Evolutionary conservation across 2,329 filamentous ascomycete genomes (phyloP).

Genomic region (Penicillium sp.): DNA sequence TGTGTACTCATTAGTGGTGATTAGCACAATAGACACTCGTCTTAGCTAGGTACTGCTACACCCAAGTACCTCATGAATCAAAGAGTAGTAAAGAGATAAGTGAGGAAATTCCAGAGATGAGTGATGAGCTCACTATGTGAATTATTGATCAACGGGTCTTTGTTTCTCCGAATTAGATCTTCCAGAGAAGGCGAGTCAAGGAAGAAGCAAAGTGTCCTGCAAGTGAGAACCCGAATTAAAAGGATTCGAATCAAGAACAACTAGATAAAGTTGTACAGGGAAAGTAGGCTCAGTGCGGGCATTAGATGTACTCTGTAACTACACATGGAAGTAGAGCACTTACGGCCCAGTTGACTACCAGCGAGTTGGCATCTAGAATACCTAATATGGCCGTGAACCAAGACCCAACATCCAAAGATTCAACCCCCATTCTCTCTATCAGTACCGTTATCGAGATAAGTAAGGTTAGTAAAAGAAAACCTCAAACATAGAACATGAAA

Average conservation of each 20-base stretch:
- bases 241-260: too few species aligned
- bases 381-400: not conserved
- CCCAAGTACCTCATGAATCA: not conserved
- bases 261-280: too few species aligned
- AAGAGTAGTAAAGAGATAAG: not conserved
- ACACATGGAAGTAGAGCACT: too few species aligned
- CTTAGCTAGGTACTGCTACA: not conserved
- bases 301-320: too few species aligned
- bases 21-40: not conserved
- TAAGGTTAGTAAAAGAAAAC: not conserved
- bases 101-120: too few species aligned
- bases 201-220: too few species aligned
- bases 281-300: too few species aligned
- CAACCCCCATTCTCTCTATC: not conserved
- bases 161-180: too few species aligned
- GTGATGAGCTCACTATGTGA: not conserved
- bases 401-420: not conserved
- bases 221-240: too few species aligned
- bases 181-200: too few species aligned
- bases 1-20: not conserved
- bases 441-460: not conserved
- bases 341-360: too few species aligned
- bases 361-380: not conserved
- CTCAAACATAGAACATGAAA: not conserved
- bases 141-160: too few species aligned